Evolutionary conservation across 129 eudicot species (phyloP).

Genomic region (Deinandra increscens): DNA sequence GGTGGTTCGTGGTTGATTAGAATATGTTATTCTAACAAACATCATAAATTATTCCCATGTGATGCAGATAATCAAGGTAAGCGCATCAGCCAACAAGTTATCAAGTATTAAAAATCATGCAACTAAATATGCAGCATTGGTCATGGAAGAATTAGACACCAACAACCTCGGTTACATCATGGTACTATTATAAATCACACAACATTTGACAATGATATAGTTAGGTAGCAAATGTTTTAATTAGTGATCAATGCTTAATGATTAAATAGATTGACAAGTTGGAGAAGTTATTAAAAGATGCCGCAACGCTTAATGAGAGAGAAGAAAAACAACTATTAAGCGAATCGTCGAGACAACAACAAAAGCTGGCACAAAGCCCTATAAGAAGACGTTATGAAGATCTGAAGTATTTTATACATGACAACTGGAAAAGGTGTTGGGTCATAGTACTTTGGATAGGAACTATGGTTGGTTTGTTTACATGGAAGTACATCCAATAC

Average conservation of each 20-base stretch:
- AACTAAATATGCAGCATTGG: conserved; percentile 75
- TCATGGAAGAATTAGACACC: conserved; percentile 90
- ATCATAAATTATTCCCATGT: conserved; percentile 19
- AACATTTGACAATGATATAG: conserved; percentile 1
- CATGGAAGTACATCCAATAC: conserved; percentile 15
- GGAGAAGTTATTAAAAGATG: conserved; percentile 70
- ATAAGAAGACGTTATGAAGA: conserved; percentile 16
- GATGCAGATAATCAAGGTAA: conserved; percentile 64
- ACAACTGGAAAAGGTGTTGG: conserved; percentile 22
- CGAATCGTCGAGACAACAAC: conserved; percentile 61
- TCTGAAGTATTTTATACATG: conserved; percentile 12
- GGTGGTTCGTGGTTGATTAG: not conserved
- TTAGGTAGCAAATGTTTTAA: not conserved
- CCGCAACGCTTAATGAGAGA: conserved; percentile 47
- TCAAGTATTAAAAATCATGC: conserved; percentile 78
- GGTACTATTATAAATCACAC: conserved; percentile 35
- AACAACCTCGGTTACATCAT: conserved; percentile 66
- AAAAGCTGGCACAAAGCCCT: conserved; percentile 42
- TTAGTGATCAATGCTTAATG: not conserved
- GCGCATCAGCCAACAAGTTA: conserved; percentile 86
- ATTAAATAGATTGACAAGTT: conserved; percentile 53
- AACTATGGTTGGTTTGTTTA: conserved; percentile 12
- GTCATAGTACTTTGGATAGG: conserved; percentile 17
- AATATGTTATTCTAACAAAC: conserved; percentile 11
- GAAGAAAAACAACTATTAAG: conserved; percentile 58